phyloP scores from a whole-genome alignment of 208 protist species.

The Leptomonas pyrrhocoris region DNA sequence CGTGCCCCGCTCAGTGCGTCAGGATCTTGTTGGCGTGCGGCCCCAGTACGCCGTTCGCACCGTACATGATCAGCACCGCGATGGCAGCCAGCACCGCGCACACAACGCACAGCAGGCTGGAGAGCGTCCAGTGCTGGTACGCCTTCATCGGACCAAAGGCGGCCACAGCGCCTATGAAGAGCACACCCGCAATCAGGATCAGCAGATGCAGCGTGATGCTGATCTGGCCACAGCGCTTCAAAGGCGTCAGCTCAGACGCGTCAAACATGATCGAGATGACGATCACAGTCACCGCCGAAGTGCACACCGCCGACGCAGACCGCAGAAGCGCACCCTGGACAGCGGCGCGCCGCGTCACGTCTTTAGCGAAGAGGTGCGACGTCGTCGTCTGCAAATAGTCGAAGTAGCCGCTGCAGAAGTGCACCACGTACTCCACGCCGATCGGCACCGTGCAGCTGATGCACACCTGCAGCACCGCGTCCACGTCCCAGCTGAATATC shows the following conservation, averaged over 20 bases:
- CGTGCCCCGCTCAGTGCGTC: constrained; percentile 1
- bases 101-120: constrained; percentile 32
- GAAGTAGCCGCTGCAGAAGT: constrained; percentile 57
- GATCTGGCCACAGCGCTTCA: constrained; percentile 38
- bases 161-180: constrained; percentile 38
- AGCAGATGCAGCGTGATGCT: constrained; percentile 49
- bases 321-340: constrained; percentile 45
- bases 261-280: constrained; percentile 44
- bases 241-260: constrained; percentile 37
- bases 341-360: constrained; percentile 37
- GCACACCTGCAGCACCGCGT: constrained; percentile 55
- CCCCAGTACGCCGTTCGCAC: constrained; percentile 28
- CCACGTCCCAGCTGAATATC: constrained; percentile 42
- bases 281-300: constrained; percentile 36
- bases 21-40: constrained; percentile 29
- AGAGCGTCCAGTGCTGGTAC: constrained; percentile 53
- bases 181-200: constrained; percentile 33
- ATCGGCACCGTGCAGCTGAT: constrained; percentile 54
- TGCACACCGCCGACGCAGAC: constrained; percentile 42
- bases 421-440: constrained; percentile 54
- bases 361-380: constrained; percentile 55
- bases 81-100: constrained; percentile 29
- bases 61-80: constrained; percentile 34
- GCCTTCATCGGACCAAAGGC: constrained; percentile 39
- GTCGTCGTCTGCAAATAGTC: constrained; percentile 70